Evolutionary conservation across 768 basidiomycete species (phyloP).

Genomic region (Macrocybe gigantea): DNA sequence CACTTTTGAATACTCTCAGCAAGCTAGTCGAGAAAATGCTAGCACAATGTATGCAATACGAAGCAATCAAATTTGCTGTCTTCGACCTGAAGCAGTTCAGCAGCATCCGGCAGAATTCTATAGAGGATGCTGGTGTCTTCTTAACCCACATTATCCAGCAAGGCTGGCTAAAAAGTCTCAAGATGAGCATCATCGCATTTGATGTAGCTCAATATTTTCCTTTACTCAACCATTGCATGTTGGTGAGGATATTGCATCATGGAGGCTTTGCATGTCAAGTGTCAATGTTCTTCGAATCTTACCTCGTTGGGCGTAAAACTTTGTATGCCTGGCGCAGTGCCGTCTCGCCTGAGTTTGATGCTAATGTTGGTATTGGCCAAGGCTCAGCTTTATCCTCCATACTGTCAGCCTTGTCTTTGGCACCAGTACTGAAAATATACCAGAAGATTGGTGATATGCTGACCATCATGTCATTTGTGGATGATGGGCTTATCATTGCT

Average conservation of each 20-base stretch:
- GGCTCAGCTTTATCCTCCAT: neutral
- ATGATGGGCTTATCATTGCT: slow-evolving; percentile 2
- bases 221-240: neutral
- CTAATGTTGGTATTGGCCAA: slow-evolving; percentile 1
- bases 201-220: neutral
- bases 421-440: neutral
- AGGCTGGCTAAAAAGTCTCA: neutral
- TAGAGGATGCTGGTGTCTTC: neutral
- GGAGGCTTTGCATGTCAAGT: neutral
- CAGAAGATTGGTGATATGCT: no score
- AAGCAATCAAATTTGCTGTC: neutral
- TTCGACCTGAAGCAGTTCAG: neutral
- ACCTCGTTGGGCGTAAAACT: neutral
- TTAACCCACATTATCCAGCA: neutral
- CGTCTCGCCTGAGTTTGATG: neutral
- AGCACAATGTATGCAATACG: neutral
- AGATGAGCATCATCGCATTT: neutral
- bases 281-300: neutral
- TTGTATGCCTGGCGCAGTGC: neutral
- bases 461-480: slow-evolving; percentile 1
- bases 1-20: neutral
- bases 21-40: slow-evolving; percentile 1
- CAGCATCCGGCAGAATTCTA: neutral
- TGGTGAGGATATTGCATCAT: neutral
- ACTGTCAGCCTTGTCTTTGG: neutral